A percentile compares a stretch with the other conserved stretches of the same genome.
Conservation (phyloP, 1,284 basidiomycete genomes). For the Puccinia horiana region DNA sequence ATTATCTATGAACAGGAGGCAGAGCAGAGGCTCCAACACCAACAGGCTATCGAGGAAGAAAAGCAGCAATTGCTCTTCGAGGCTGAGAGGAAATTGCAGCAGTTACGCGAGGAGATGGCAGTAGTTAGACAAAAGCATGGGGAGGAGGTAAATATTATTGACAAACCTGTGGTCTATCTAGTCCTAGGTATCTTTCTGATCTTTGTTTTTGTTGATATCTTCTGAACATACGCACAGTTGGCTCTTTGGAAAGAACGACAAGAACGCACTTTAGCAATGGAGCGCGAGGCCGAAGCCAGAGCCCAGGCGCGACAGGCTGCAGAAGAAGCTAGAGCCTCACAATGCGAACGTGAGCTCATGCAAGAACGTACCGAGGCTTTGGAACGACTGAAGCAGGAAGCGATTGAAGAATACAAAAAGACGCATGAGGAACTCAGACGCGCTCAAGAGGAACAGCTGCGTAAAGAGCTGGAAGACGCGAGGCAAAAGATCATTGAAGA, state of each 20-base stretch:
- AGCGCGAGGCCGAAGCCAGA: constrained; percentile 41
- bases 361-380: constrained; percentile 26
- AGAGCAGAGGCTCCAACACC: constrained; percentile 32
- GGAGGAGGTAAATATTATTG: constrained; percentile 5
- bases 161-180: not conserved
- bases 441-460: constrained; percentile 32
- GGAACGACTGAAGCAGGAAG: constrained; percentile 34
- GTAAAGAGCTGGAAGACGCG: constrained; percentile 44
- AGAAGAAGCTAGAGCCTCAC: constrained; percentile 34
- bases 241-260: constrained; percentile 41
- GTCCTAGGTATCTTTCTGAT: constrained; percentile 1
- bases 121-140: constrained; percentile 24
- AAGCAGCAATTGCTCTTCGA: constrained; percentile 30
- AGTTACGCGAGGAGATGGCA: constrained; percentile 34
- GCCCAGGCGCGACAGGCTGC: constrained; percentile 37
- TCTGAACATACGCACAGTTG: constrained; percentile 7
- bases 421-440: constrained; percentile 34
- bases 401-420: constrained; percentile 32
- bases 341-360: constrained; percentile 29
- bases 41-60: constrained; percentile 42
- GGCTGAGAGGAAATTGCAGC: constrained; percentile 30
- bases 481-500: constrained; percentile 43
- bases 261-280: constrained; percentile 25
- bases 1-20: constrained; percentile 23
- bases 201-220: not conserved